Evolutionary conservation across 768 basidiomycete genomes (phyloP), one percentile per base, ranked within the genome.

Genomic region (Pisolithus microcarpus): DNA sequence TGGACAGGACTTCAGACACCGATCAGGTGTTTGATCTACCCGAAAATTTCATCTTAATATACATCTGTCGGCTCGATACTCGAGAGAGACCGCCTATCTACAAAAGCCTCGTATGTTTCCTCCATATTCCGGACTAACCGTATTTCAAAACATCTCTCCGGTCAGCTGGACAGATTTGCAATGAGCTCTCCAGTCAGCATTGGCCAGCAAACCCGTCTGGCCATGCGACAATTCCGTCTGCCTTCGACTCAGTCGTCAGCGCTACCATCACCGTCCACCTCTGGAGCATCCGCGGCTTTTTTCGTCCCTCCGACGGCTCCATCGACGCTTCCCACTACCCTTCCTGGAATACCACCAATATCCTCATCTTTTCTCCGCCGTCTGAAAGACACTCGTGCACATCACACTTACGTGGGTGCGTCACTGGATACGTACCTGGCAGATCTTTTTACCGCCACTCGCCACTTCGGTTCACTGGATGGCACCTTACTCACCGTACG

Each of bases 141-240:
- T 34, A 9, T 59, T 45, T 54, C 38, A n/a, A 24, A 42, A 24
- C 37, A 38, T 52, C 57, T 49, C 44, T 30, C 36, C 49, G 46
- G 23, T 50, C 34, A 90, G 87, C 73, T 91, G 13, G 87, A 91
- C 62, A 79, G 77, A 58, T 91, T 91, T 62, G 75, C 87, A 2
- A 82, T 91, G 77, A 90, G 86, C 58, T 78, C 77, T 6, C 79
- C 78, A 38, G 65, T 87, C 44, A 67, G 73, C 30, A 62, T 85
- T 9, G 72, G 77, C 21, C 67, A 75, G 37, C 65, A 68, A 9
- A 68, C 71, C 26, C 65, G 67, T 19, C 51, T 55, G 15, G 58
- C 61, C 9, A 58, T 74, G 50, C 73, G 68, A 19, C 69, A 63
- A 48, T 61, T 57, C 55, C 63, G 65, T 42, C 58, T 60, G 21